phyloP scores from a whole-genome alignment of 768 basidiomycete genomes.

The Botryobasidium botryosum region DNA sequence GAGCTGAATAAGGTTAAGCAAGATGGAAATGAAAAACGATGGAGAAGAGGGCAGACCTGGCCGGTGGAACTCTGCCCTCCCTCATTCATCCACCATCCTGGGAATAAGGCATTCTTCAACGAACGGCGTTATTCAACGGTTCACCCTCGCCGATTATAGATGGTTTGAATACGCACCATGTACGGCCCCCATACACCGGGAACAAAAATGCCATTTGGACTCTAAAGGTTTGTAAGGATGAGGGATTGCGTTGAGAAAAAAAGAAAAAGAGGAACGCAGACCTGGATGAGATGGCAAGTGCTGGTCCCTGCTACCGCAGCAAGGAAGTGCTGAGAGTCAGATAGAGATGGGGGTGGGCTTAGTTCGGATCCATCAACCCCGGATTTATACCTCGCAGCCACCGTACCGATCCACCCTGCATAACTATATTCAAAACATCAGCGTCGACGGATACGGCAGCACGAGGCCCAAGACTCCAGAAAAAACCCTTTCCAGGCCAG shows the following conservation, averaged over 20 bases:
- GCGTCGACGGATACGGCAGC: not conserved
- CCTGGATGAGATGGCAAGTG: constrained; percentile 90
- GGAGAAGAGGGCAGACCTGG: constrained; percentile 32
- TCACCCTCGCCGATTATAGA: not conserved
- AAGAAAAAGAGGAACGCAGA: constrained; percentile 19
- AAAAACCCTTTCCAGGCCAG: too few species aligned
- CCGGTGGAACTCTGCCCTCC: constrained; percentile 98
- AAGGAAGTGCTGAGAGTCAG: constrained; percentile 64
- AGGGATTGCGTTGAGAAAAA: too few species aligned
- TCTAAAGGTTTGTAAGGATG: constrained; percentile 34
- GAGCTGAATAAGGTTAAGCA: constrained; percentile 30
- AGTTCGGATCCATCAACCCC: constrained; percentile 32
- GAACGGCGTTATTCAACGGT: not conserved
- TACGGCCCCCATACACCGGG: constrained; percentile 89
- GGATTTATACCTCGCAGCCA: constrained; percentile 51
- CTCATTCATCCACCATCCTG: constrained; percentile 99
- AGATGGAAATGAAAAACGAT: not conserved
- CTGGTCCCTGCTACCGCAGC: constrained; percentile 93
- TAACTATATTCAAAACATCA: constrained; percentile 21
- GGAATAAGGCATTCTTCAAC: constrained; percentile 65
- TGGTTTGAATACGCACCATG: constrained; percentile 27
- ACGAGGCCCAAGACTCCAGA: too few species aligned
- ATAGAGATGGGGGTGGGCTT: constrained; percentile 39
- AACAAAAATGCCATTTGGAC: constrained; percentile 68
- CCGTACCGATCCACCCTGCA: constrained; percentile 94